Evolutionary conservation across 2,329 filamentous ascomycete genomes (phyloP).

Genomic region (Cladosporium sp.): DNA sequence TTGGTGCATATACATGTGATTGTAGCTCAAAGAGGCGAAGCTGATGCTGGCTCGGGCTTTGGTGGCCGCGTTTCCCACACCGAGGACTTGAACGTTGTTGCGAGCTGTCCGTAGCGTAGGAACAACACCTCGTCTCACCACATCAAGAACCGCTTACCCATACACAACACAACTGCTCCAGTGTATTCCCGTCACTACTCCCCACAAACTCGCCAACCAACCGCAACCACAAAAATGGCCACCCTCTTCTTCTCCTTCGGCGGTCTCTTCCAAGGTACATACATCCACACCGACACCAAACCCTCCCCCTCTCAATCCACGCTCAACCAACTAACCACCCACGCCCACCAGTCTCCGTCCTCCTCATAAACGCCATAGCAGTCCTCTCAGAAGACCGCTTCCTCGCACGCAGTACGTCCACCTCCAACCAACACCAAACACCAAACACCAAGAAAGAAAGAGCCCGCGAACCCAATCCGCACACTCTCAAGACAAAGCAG

Average conservation of each 20-base stretch:
- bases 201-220: background rate
- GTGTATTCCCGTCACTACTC: background rate
- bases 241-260: constrained; percentile 66
- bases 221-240: constrained; percentile 24
- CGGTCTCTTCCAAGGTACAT: constrained; percentile 70
- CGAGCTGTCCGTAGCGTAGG: background rate
- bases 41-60: constrained; percentile 5
- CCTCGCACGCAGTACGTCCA: constrained; percentile 69
- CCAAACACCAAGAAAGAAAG: no score
- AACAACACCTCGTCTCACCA: constrained; percentile 12
- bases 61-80: background rate
- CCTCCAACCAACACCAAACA: background rate
- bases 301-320: background rate
- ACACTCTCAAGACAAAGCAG: background rate
- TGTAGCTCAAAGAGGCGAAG: background rate
- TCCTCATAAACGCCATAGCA: constrained; percentile 90
- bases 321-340: constrained; percentile 16
- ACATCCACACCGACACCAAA: constrained; percentile 13
- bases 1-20: background rate
- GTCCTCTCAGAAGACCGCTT: constrained; percentile 94
- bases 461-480: background rate
- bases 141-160: constrained; percentile 9
- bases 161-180: constrained; percentile 1
- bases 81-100: background rate
- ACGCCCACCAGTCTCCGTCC: constrained; percentile 64